A percentile compares a stretch with the other conserved stretches of the same genome.
Conservation (phyloP, 352 stramenopile species). For the Phytophthora gonapodyides region DNA sequence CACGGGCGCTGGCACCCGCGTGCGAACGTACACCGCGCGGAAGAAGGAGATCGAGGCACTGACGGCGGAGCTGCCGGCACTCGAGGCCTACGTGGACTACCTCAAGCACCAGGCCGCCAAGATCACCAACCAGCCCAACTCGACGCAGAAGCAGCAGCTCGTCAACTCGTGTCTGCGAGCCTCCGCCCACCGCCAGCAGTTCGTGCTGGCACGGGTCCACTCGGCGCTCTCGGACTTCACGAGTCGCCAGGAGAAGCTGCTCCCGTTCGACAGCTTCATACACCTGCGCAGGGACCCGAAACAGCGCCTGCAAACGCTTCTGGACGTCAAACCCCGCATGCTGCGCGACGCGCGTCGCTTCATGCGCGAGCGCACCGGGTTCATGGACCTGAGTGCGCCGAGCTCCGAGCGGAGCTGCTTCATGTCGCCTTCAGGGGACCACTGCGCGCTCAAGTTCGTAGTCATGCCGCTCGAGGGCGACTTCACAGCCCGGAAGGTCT, state of each 20-base stretch:
- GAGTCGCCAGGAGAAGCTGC: conserved; percentile 32
- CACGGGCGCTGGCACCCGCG: conserved; percentile 13
- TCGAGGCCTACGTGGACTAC: conserved; percentile 41
- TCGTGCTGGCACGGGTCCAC: conserved; percentile 26
- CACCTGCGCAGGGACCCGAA: conserved; percentile 23
- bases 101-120: conserved; percentile 39
- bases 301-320: conserved; percentile 19
- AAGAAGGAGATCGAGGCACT: conserved; percentile 44
- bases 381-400: conserved; percentile 25
- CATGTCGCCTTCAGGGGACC: conserved; percentile 30
- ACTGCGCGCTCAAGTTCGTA: conserved; percentile 34
- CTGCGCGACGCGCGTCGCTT: conserved; percentile 32
- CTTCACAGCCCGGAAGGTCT: conserved; percentile 27
- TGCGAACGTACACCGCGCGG: conserved; percentile 36
- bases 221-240: conserved; percentile 35
- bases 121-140: conserved; percentile 32
- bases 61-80: conserved; percentile 25
- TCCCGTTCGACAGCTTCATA: conserved; percentile 37
- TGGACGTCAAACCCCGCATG: conserved; percentile 18
- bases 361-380: conserved; percentile 32
- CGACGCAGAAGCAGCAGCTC: conserved; percentile 37
- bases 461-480: conserved; percentile 32
- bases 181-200: conserved; percentile 27
- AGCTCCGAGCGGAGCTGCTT: conserved; percentile 32
- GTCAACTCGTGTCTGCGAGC: conserved; percentile 36